A percentile compares a stretch with the other conserved stretches of the same genome.
These are phyloP conservation scores for Penicillium sp. DNA, from an alignment of 2,329 filamentous ascomycete genomes.

Conservation along the genomic window DNA sequence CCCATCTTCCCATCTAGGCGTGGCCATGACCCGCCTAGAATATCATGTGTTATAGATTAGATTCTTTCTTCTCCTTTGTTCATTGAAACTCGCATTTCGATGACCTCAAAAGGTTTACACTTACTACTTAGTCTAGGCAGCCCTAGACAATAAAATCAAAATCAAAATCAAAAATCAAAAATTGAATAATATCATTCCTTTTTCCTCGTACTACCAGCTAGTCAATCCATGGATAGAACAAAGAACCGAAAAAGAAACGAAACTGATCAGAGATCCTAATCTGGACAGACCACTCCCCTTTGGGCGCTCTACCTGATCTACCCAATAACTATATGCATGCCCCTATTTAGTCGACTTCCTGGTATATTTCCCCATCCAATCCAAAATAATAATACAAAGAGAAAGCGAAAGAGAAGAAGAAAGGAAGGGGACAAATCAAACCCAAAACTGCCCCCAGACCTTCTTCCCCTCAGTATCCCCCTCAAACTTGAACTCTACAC, in stretches of 20 bases:
- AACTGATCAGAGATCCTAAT: too few relatives aligned
- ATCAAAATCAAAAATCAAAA: constrained; percentile 5
- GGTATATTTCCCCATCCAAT: too few relatives aligned
- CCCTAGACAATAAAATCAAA: constrained; percentile 7
- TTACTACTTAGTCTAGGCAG: not conserved
- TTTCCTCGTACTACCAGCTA: not conserved
- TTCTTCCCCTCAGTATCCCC: constrained; percentile 65
- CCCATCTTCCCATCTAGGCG: not conserved
- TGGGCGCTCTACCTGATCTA: too few relatives aligned
- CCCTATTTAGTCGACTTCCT: too few relatives aligned
- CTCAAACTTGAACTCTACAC: constrained; percentile 70
- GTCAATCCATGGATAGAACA: not conserved
- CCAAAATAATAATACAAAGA: not conserved
- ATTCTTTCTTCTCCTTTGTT: not conserved
- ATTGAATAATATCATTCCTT: not conserved
- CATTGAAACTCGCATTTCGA: not conserved
- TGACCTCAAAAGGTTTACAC: not conserved
- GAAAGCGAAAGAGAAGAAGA: not conserved
- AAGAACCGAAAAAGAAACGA: not conserved
- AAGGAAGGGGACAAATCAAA: constrained; percentile 21
- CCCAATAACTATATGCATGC: not conserved
- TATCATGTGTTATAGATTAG: not conserved
- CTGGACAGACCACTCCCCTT: not conserved
- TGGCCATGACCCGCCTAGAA: not conserved
- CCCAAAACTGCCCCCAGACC: constrained; percentile 76